phyloP scores from a whole-genome alignment of 768 basidiomycete species.

The Mycena albidolilacea region DNA sequence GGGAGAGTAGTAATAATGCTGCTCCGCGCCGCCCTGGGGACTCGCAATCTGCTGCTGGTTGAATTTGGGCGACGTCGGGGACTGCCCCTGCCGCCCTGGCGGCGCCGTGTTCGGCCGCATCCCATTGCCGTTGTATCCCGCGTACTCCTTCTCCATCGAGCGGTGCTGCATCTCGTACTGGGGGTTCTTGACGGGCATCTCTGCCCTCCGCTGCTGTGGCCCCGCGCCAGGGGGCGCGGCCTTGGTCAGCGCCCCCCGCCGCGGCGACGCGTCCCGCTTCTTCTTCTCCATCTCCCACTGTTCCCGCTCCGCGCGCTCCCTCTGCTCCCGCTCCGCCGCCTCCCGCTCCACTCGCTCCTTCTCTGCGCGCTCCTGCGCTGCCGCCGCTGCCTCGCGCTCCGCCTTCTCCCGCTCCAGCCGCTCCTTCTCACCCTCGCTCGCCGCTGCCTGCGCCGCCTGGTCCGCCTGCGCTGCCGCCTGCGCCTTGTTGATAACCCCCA shows the following conservation, averaged over 20 bases:
- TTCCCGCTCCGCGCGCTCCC: conserved; percentile 56
- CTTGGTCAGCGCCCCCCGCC: conserved; percentile 79
- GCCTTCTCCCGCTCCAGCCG: conserved; percentile 47
- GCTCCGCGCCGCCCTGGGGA: conserved; percentile 40
- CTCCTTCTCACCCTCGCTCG: conserved; percentile 40
- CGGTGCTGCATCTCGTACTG: conserved; percentile 96
- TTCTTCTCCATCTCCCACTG: conserved; percentile 60
- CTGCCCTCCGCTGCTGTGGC: conserved; percentile 74
- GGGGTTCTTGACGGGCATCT: conserved; percentile 90
- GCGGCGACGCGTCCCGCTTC: conserved; percentile 70
- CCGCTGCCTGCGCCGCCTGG: conserved; percentile 64
- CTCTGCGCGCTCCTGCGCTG: conserved; percentile 58
- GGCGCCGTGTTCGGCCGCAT: conserved; percentile 43
- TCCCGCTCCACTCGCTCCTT: conserved; percentile 59
- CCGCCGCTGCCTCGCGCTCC: conserved; percentile 42
- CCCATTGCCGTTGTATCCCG: conserved; percentile 57
- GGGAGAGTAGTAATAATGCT: conserved; percentile 57
- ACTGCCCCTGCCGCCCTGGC: conserved; percentile 23
- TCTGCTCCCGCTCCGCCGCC: conserved; percentile 59
- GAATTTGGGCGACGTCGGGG: conserved; percentile 41
- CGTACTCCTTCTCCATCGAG: conserved; percentile 92
- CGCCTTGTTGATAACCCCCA: conserved; percentile 96
- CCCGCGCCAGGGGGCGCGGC: conserved; percentile 59
- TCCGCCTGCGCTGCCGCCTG: conserved; percentile 59
- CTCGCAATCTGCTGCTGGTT: conserved; percentile 17